phyloP scores from a whole-genome alignment of 257 asterid genomes.

The Solanum tarapatanum region DNA sequence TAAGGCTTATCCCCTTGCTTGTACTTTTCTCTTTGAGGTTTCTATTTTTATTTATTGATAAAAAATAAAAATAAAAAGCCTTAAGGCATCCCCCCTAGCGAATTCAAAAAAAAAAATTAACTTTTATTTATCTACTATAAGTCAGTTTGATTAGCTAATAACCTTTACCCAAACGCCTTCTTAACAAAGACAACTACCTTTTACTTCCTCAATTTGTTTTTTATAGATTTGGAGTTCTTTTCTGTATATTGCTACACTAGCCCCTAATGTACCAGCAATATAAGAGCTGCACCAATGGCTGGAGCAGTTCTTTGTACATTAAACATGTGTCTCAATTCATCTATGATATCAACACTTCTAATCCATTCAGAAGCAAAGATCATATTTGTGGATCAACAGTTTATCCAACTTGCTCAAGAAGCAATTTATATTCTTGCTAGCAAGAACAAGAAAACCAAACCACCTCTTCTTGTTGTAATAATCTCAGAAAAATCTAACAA shows the following conservation, averaged over 20 bases:
- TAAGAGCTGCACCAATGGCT: slow-evolving; percentile 27
- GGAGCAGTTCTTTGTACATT: slow-evolving; percentile 25
- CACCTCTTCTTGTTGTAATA: slow-evolving; percentile 5
- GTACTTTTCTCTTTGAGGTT: not conserved
- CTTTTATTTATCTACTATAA: no score
- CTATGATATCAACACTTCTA: slow-evolving; percentile 11
- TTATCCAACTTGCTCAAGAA: slow-evolving; percentile 7
- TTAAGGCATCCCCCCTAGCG: no score
- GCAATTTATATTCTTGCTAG: slow-evolving; percentile 6
- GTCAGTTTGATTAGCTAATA: no score
- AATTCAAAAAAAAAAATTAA: no score
- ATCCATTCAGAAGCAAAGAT: slow-evolving; percentile 19
- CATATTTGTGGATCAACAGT: slow-evolving; percentile 15
- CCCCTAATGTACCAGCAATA: slow-evolving; percentile 26
- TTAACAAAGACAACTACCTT: no score
- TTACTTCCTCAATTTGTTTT: no score
- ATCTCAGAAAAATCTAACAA: not conserved
- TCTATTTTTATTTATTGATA: not conserved
- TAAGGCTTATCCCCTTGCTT: not conserved
- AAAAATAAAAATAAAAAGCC: no score
- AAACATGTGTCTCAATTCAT: slow-evolving; percentile 21
- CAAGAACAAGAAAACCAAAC: not conserved
- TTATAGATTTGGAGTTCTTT: not conserved
- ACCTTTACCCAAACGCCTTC: no score
- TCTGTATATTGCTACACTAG: slow-evolving; percentile 17